Conservation (phyloP, 768 basidiomycete species). For the Tylopilus felleus region DNA sequence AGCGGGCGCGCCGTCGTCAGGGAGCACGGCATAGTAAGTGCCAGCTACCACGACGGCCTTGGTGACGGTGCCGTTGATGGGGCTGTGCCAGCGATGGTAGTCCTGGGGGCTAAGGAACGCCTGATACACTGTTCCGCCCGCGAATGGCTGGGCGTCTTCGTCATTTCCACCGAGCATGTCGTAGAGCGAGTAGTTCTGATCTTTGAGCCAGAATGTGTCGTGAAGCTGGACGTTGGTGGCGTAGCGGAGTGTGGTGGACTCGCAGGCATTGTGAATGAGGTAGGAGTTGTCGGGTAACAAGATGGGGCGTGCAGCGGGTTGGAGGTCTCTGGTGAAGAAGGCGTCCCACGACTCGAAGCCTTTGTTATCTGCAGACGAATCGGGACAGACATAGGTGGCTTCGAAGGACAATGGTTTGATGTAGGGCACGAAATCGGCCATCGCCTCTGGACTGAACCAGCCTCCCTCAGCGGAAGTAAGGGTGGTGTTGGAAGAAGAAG, state of each 20-base stretch:
- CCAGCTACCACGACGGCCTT: conserved; percentile 30
- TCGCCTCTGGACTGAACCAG: not conserved
- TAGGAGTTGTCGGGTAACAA: conserved; percentile 5
- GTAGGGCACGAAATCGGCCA: not conserved
- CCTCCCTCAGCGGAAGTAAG: not conserved
- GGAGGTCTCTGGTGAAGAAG: conserved; percentile 45
- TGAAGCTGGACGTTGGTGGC: conserved; percentile 36
- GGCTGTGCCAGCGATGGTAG: conserved; percentile 63
- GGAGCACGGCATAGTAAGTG: conserved; percentile 10
- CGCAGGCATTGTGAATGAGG: conserved; percentile 48
- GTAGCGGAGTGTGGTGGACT: conserved; percentile 41
- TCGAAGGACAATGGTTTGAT: not conserved
- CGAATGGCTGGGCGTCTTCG: conserved; percentile 36
- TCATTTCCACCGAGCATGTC: conserved; percentile 42
- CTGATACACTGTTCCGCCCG: conserved; percentile 50
- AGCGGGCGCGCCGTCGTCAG: conserved; percentile 3
- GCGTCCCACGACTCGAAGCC: conserved; percentile 40
- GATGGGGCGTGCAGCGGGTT: not conserved
- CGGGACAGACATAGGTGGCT: not conserved
- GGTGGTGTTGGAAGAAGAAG: not conserved
- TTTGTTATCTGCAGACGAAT: not conserved
- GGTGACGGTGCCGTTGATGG: conserved; percentile 37
- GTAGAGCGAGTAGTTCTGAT: conserved; percentile 53
- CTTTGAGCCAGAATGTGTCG: conserved; percentile 59
- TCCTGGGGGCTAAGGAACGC: conserved; percentile 50